Evolutionary conservation across 768 basidiomycete genomes (phyloP).

Genomic region (Heimioporus sp.): DNA sequence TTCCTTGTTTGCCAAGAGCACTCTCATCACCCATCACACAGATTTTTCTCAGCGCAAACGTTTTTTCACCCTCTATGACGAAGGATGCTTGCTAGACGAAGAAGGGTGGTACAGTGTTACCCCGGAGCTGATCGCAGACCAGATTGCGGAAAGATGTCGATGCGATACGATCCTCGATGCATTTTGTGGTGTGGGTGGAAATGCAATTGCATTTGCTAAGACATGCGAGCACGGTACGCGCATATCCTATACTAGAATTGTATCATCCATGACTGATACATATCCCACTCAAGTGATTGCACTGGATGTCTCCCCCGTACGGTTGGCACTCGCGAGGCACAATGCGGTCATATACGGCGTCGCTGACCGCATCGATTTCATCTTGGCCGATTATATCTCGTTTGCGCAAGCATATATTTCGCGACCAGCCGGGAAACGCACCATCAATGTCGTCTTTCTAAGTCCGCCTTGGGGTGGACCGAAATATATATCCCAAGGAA

Average conservation of each 20-base stretch:
- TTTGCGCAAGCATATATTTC: conserved; percentile 62
- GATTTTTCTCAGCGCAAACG: conserved; percentile 86
- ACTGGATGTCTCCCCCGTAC: conserved; percentile 77
- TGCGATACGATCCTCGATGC: conserved; percentile 86
- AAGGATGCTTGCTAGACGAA: conserved; percentile 85
- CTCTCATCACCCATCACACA: conserved; percentile 31
- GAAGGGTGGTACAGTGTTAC: conserved; percentile 99
- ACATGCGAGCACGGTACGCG: conserved; percentile 89
- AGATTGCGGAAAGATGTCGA: conserved; percentile 91
- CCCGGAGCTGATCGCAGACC: conserved; percentile 86
- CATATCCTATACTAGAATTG: neutral
- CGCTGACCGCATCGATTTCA: conserved; percentile 91
- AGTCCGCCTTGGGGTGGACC: conserved; percentile 98
- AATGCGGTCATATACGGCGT: conserved; percentile 95
- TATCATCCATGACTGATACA: no score
- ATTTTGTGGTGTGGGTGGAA: conserved; percentile 97
- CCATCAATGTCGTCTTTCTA: conserved; percentile 87
- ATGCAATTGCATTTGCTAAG: conserved; percentile 94
- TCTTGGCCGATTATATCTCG: conserved; percentile 79
- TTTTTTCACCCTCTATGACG: conserved; percentile 75
- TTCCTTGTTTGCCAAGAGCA: neutral
- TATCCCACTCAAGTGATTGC: conserved; percentile 71
- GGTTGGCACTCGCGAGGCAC: conserved; percentile 89
- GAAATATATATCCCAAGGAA: conserved; percentile 47
- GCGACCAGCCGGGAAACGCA: conserved; percentile 35